Base-by-base conservation (phyloP, 306 rosid genomes). In the Dryas drummondii region DNA sequence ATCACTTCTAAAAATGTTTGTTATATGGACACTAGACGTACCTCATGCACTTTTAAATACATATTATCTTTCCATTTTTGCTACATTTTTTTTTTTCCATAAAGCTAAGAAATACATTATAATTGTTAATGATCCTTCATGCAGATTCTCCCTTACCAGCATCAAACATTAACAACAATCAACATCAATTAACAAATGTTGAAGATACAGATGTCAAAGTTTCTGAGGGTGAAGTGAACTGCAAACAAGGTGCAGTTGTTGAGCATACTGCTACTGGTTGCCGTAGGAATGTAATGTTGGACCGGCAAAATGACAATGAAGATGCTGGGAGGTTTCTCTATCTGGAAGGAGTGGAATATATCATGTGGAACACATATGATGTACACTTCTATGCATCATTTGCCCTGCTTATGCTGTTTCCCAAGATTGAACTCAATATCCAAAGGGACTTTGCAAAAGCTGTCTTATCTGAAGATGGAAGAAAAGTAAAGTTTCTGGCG, bases 331-430 rank as follows among this genome's bases (percentile, higher is more conserved):
- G 99, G 79, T 94, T 94, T 79, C 87, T 94, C 74, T 94, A 94
- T 86, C 86, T 94, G 89, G 99, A 94, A 87, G 99, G 99, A 44
- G 91, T 94, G 61, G 99, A 94, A 78, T 94, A 94, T 81, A 77
- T 92, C 74, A 92, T 94, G 99, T 94, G 99, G 99, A 86, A 91
- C 90, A 94, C 99, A 32, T 94, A 94, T 83, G 99, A 94, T 58
- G 99, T 94, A 60, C 99, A 94, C 84, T 94, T 94, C 71, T 94
- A 94, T 79, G 99, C 99, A 67, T 94, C 99, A 51, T 94, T 87
- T 84, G 99, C 99, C 15, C 99, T 94, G 78, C 99, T 94, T n/a
- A 93, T 82, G 78, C 86, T 94, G 81, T 94, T 94, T 84, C 99
- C 99, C 26, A 89, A 78, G 81, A 94, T 94, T 54, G 99, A 94